Conservation (phyloP, 2,329 filamentous ascomycete genomes). For the Fusarium goolgardi region DNA sequence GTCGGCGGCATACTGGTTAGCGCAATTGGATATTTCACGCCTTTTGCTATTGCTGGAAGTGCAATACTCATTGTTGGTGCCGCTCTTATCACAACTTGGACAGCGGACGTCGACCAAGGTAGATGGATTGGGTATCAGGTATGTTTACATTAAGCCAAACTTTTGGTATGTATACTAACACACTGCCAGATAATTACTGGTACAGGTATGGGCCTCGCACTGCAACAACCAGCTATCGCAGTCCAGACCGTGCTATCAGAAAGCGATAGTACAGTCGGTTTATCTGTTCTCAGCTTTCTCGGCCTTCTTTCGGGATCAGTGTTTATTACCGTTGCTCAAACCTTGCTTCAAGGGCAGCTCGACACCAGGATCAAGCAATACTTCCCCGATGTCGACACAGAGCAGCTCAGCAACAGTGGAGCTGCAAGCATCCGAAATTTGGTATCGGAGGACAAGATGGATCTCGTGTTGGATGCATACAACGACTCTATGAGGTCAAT, state of each 20-base stretch:
- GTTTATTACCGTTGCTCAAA: conserved; percentile 24
- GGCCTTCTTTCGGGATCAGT: conserved; percentile 21
- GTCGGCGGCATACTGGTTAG: conserved; percentile 18
- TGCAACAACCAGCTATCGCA: conserved; percentile 23
- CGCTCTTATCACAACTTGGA: conserved; percentile 21
- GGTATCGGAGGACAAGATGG: conserved; percentile 8
- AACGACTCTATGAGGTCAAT: conserved; percentile 23
- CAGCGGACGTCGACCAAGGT: background rate
- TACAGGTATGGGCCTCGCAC: conserved; percentile 10
- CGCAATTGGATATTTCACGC: conserved; percentile 9
- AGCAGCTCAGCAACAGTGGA: conserved; percentile 12
- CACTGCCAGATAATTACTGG: conserved; percentile 2
- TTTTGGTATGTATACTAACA: background rate
- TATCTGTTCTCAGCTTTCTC: conserved; percentile 19
- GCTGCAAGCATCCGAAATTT: conserved; percentile 2
- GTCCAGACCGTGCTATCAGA: conserved; percentile 18
- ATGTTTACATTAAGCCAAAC: background rate
- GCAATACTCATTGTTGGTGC: conserved; percentile 2
- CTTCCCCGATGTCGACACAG: background rate
- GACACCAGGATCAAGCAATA: background rate
- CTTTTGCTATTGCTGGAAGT: conserved; percentile 17
- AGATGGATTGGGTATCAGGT: conserved; percentile 31
- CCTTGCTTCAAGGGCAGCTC: conserved; percentile 6
- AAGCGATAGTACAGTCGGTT: conserved; percentile 7
- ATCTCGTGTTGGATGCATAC: conserved; percentile 5